A percentile compares a stretch with the other conserved stretches of the same genome.
Conservation (phyloP, 2,329 filamentous ascomycete genomes). For the Daldinia eschscholtzii region DNA sequence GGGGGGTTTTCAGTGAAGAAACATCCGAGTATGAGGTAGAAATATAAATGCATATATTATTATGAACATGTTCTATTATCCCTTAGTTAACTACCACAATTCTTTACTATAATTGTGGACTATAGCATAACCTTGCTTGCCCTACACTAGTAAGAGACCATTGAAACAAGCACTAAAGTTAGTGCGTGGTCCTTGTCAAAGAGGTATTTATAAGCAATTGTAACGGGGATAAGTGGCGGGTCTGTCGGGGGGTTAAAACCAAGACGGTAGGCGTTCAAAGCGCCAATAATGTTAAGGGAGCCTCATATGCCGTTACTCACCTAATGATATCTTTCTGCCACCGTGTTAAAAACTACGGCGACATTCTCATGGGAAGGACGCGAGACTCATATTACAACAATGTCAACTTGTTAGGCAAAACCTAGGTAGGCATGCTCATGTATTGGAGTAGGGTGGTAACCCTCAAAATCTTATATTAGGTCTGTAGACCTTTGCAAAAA, state of each 20-base stretch:
- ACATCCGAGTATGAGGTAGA: background rate
- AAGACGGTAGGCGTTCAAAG: slow-evolving; percentile 1
- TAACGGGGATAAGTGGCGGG: slow-evolving; percentile 26
- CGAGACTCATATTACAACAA: slow-evolving; percentile 13
- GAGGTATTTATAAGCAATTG: slow-evolving; percentile 26
- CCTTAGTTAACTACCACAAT: background rate
- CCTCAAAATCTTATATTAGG: slow-evolving; percentile 37
- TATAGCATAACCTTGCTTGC: background rate
- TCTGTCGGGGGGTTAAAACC: slow-evolving; percentile 28
- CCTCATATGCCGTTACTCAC: slow-evolving; percentile 18
- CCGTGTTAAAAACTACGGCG: background rate
- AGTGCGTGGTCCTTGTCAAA: background rate
- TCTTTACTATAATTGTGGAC: background rate
- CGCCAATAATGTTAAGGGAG: slow-evolving; percentile 27
- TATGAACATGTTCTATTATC: background rate
- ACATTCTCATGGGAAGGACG: background rate
- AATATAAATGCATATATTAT: slow-evolving; percentile 5
- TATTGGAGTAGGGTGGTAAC: slow-evolving; percentile 20
- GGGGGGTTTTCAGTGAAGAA: background rate
- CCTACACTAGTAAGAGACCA: slow-evolving; percentile 2
- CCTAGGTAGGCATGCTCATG: slow-evolving; percentile 14
- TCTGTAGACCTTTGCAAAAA: slow-evolving; percentile 20
- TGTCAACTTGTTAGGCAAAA: background rate
- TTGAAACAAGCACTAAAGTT: background rate
- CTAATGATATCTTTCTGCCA: background rate